Base-by-base conservation (phyloP, 352 stramenopile species). In the Pythium utonaiense region DNA sequence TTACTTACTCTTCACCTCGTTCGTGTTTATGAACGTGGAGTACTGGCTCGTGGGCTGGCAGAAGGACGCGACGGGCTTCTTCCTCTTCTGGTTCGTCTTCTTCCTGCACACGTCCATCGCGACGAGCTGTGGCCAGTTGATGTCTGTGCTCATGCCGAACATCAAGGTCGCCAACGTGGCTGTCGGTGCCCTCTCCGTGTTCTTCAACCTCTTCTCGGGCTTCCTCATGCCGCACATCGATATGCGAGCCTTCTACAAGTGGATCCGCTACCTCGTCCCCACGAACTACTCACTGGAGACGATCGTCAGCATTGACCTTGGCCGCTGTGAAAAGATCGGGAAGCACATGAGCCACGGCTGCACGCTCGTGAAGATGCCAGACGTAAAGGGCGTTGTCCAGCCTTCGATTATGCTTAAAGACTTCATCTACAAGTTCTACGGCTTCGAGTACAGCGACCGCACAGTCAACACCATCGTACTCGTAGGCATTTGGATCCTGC, bases 161-260 rank as follows among this genome's bases (percentile, higher is more conserved):
- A 59, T 66, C 63, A 83, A 83, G 67, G 74, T 83, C 44, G 74
- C 74, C 10, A 83, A 76, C 49, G 74, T 80, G 8, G 74, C 74
- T 4, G 74, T 83, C 12, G 71, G 74, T 33, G 71, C 71, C 10
- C 48, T 83, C 9, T 78, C 66, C 7, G 64, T 71, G 17, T 63
- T 83, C 22, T 83, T 83, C 66, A 83, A 83, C 60, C 44, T 79
- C 16, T 83, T 80, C 52, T 70, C 56, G 6, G 71, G 74, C 38
- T 77, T 74, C 42, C 40, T 81, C 22, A 60, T 79, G 31, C 73
- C 73, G 16, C 68, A 66, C 49, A 48, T 53, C 12, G 41, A 68
- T 22, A 81, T 81, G 73, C 44, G 48, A 25, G 28, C 0, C 6
- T 81, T 68, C 57, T 81, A 81, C 67, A 69, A 66, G 31, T 81